Evolutionary conservation across 805 yeast species (phyloP).

Genomic region (Saturnispora zaruensis): DNA sequence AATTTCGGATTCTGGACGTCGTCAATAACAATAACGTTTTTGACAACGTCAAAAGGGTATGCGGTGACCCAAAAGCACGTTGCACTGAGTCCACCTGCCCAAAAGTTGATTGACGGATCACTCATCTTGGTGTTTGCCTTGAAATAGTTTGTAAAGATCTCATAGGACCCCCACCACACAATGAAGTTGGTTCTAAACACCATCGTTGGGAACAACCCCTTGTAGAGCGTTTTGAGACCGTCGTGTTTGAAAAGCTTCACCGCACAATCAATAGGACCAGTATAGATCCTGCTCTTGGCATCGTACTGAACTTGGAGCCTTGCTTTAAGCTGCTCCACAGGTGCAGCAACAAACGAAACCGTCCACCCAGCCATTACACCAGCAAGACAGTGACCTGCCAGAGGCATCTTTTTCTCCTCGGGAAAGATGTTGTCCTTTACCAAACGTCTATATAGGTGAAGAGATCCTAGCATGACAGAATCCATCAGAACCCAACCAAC

Average conservation of each 20-base stretch:
- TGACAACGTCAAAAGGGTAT: slow-evolving; percentile 82
- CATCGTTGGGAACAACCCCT: slow-evolving; percentile 80
- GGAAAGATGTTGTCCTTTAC: slow-evolving; percentile 57
- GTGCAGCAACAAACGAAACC: slow-evolving; percentile 92
- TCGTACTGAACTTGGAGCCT: slow-evolving; percentile 86
- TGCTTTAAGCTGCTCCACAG: slow-evolving; percentile 84
- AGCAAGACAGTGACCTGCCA: slow-evolving; percentile 67
- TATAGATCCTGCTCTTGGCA: slow-evolving; percentile 53
- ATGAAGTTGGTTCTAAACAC: slow-evolving; percentile 79
- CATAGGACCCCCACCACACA: slow-evolving; percentile 94
- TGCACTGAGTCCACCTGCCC: slow-evolving; percentile 89
- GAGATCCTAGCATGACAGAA: slow-evolving; percentile 79
- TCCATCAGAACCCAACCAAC: slow-evolving; percentile 95
- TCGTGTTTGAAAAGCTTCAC: slow-evolving; percentile 45
- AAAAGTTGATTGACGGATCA: slow-evolving; percentile 68
- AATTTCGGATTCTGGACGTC: slow-evolving; percentile 63
- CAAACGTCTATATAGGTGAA: slow-evolving; percentile 65
- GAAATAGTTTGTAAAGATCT: slow-evolving; percentile 63
- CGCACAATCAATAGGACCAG: slow-evolving; percentile 77
- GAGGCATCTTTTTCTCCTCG: slow-evolving; percentile 56
- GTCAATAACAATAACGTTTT: slow-evolving; percentile 78
- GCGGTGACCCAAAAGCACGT: slow-evolving; percentile 85
- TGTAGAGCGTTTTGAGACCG: slow-evolving; percentile 68
- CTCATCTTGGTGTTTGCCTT: slow-evolving; percentile 55
- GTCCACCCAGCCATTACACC: slow-evolving; percentile 86